Evolutionary conservation across 164 flowering plant species (phyloP).

Genomic region (Piper betle): DNA sequence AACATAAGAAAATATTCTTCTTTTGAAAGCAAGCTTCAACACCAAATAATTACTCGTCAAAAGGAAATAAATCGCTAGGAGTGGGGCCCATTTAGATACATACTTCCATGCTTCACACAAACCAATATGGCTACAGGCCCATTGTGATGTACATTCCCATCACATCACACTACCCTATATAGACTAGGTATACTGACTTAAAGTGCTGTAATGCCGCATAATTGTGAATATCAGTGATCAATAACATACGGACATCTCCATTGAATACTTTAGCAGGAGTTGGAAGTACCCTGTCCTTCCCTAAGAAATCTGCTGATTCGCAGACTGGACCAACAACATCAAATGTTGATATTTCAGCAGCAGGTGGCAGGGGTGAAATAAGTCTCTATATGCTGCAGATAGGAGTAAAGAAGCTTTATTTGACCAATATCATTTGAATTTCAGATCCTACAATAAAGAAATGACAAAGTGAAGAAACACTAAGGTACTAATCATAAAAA

Average conservation of each 20-base stretch:
- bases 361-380: conserved; percentile 59
- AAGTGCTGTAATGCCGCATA: not conserved
- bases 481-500: too few relatives aligned
- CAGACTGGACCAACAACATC: conserved; percentile 99
- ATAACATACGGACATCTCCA: not conserved
- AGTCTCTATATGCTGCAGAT: conserved; percentile 85
- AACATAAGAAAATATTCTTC: not conserved
- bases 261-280: conserved; percentile 58
- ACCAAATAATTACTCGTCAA: too few relatives aligned
- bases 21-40: not conserved
- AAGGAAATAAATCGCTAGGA: too few relatives aligned
- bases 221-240: not conserved
- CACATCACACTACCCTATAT: not conserved
- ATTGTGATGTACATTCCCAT: too few relatives aligned
- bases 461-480: not conserved
- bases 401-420: not conserved
- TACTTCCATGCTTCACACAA: too few relatives aligned
- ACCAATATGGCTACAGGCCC: too few relatives aligned
- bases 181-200: too few relatives aligned
- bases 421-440: not conserved
- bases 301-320: conserved; percentile 96
- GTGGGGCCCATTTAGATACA: too few relatives aligned
- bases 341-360: conserved; percentile 56
- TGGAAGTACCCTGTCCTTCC: conserved; percentile 87
- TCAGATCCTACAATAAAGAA: not conserved